Evolutionary conservation across 1,139 yeast species (phyloP), one percentile per base, ranked within the genome.

Genomic region (Blastobotrys ciferrii): DNA sequence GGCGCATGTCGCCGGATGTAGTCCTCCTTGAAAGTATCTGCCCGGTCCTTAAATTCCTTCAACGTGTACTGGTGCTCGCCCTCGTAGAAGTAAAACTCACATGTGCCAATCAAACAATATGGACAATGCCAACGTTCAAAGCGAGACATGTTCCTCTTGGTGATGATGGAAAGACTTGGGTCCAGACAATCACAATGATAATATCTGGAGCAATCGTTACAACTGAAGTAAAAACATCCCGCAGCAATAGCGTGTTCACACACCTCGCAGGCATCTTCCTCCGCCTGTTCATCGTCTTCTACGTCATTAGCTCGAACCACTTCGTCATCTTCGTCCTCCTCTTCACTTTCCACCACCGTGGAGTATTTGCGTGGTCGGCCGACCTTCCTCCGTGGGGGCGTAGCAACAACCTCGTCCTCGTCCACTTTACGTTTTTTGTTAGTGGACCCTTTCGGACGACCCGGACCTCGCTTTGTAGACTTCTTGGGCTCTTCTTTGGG

Each of bases 11-110:
- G 56, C 53, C 78, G 83, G 40, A 81, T 69, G 13, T 70, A 69
- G 4, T 66, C 57, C 1, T 60, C 56, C 37, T 58, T 53, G 62
- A 85, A 85, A 17, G 75, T 72, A 30, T 70, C 67, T 53, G 91
- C 85, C 55, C 78, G 70, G 11, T 75, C 66, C 52, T 76, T 75
- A 64, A 89, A 91, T 51, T 84, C 82, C 0, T 65, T 58, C 18
- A 82, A 68, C 0, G 84, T 73, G 61, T 85, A 87, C 50, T 75
- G 74, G 14, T 36, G 40, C 39, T 77, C 73, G 17, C 84, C 81
- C 55, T 87, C 95, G 57, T 85, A 91, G 65, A 91, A 91, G 0
- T 95, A 96, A 62, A 88, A 91, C 57, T 84, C 92, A 0, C 95
- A 94, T 1, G 91, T 85, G 0, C 96, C 96, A 4, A 86, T 74